Evolutionary conservation across 345 rosid genomes (phyloP), one percentile per base, ranked within the genome.

Genomic region (Lepidium aucheri): DNA sequence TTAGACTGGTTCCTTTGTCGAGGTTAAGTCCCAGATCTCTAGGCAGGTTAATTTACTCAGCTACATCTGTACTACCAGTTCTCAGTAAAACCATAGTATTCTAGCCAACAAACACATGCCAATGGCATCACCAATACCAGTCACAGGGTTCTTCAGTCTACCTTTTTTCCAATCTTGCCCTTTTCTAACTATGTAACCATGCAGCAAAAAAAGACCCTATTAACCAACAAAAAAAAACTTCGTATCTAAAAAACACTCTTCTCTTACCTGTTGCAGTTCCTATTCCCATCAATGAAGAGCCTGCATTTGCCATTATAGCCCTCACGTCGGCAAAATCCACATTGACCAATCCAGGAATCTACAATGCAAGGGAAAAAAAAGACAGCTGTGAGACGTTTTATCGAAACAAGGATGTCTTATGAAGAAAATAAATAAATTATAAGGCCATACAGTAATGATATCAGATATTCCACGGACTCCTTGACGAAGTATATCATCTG

Each of bases 271-370:
- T 88, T 72, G 97, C 99, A 69, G 88, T 88, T 83, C 99, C 99
- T 64, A 94, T 94, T 63, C 96, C 99, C 97, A 94, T 88, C 64
- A 94, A 53, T 32, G 99, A 90, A 77, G 99, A 94, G 13, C 99
- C 99, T 2, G 99, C 97, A 82, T 81, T 88, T 50, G 90, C 92
- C 99, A 94, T 94, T 73, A 94, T 88, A 68, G 99, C 88, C 49
- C 96, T 87, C 74, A 94, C 99, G 74, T 94, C 99, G 67, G 97
- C 99, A 81, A 94, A 90, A 74, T 94, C 99, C 77, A 94, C 99
- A 68, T 94, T 94, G 40, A 94, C 97, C 69, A 94, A 82, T 56
- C 99, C 99, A 7, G 97, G 96, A 72, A 88, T 76, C 98, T 72
- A 45, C 16, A 53, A 42, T 11, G 30, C 45, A 42, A 51, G 17